These are phyloP conservation scores for Aspergillus fumigatiaffinis DNA, from an alignment of 2,329 filamentous ascomycete genomes.

Conservation along the genomic window DNA sequence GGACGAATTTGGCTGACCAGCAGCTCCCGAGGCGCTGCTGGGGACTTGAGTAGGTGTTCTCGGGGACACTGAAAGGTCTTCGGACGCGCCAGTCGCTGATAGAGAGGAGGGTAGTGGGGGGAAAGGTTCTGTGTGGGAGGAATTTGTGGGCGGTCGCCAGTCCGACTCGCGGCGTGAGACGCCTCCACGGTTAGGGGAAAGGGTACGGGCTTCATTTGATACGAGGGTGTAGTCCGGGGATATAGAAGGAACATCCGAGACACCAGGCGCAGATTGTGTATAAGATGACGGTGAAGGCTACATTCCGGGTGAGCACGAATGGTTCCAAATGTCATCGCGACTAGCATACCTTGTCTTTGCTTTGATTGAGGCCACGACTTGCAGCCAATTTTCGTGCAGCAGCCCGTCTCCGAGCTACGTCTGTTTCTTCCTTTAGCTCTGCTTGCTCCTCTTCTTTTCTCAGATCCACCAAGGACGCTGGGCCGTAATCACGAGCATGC, in stretches of 20 bases:
- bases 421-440: constrained; percentile 53
- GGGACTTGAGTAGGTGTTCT: not conserved
- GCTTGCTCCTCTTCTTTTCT: constrained; percentile 55
- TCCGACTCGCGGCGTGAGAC: constrained; percentile 11
- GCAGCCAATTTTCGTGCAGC: constrained; percentile 55
- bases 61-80: constrained; percentile 1
- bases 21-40: not conserved
- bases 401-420: constrained; percentile 50
- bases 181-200: constrained; percentile 1
- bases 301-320: not conserved
- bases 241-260: not conserved
- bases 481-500: constrained; percentile 28
- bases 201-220: constrained; percentile 8
- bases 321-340: not conserved
- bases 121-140: constrained; percentile 30
- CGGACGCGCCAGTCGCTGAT: not conserved
- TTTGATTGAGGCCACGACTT: constrained; percentile 47
- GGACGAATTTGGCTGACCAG: not conserved
- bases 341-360: constrained; percentile 27
- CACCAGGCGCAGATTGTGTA: not conserved
- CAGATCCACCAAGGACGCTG: constrained; percentile 52
- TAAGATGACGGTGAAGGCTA: not conserved
- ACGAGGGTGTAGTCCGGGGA: not conserved
- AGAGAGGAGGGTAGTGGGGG: constrained; percentile 27
- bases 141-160: constrained; percentile 12